Percentiles rank a stretch among this genome's conserved stretches.
phyloP scores from a whole-genome alignment of 805 yeast genomes.

The Kazachstania psychrophila region DNA sequence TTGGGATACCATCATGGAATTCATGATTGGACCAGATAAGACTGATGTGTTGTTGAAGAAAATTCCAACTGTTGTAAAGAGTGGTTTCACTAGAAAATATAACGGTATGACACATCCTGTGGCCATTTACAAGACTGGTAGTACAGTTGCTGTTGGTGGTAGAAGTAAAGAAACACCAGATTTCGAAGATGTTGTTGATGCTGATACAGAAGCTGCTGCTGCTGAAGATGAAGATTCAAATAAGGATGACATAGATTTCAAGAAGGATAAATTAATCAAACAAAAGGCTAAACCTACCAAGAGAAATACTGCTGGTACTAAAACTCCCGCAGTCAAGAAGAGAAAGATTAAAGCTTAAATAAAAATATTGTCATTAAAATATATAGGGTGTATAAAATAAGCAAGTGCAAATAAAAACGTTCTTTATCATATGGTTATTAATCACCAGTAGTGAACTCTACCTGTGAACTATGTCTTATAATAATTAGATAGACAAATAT shows the following conservation, averaged over 20 bases:
- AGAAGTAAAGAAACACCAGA: conserved; percentile 22
- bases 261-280: conserved; percentile 31
- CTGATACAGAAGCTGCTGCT: conserved; percentile 22
- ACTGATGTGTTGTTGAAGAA: conserved; percentile 43
- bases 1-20: conserved; percentile 81
- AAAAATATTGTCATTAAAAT: not conserved
- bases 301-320: conserved; percentile 16
- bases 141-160: conserved; percentile 35
- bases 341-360: conserved; percentile 14
- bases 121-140: conserved; percentile 69
- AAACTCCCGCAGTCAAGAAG: conserved; percentile 11
- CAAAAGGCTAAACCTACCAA: conserved; percentile 25
- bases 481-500: no score
- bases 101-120: conserved; percentile 73
- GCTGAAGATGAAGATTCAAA: conserved; percentile 24
- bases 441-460: no score
- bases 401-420: not conserved
- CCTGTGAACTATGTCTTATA: no score
- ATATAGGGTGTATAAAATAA: not conserved
- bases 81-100: conserved; percentile 80
- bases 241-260: conserved; percentile 28
- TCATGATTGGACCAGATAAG: conserved; percentile 57
- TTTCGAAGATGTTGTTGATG: conserved; percentile 32
- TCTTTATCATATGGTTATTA: not conserved
- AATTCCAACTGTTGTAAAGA: conserved; percentile 67